phyloP scores from a whole-genome alignment of 1,284 basidiomycete genomes.

The Boletus mariae region DNA sequence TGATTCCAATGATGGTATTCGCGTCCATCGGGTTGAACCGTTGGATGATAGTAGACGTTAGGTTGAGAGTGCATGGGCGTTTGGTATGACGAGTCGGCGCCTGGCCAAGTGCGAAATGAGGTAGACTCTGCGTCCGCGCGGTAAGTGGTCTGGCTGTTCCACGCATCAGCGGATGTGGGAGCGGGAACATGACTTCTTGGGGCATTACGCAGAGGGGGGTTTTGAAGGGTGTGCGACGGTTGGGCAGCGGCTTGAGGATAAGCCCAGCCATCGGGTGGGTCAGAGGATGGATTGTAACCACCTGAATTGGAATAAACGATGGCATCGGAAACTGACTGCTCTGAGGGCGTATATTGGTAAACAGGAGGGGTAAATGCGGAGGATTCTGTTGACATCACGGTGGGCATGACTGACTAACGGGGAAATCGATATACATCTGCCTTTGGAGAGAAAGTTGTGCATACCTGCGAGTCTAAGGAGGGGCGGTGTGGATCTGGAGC shows the following conservation, averaged over 20 bases:
- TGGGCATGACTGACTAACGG: slow-evolving; percentile 35
- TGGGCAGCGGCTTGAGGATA: slow-evolving; percentile 44
- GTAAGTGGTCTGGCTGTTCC: slow-evolving; percentile 21
- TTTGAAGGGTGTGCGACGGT: slow-evolving; percentile 47
- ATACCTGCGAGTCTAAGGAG: slow-evolving; percentile 32
- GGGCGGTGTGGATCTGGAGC: slow-evolving; percentile 26
- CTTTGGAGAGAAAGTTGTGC: slow-evolving; percentile 1
- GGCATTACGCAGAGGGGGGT: slow-evolving; percentile 44
- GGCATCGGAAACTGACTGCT: slow-evolving; percentile 33
- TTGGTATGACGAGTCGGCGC: slow-evolving; percentile 34
- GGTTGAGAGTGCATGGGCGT: slow-evolving; percentile 29
- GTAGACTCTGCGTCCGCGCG: slow-evolving; percentile 34
- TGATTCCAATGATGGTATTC: slow-evolving; percentile 31
- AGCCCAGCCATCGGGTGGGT: slow-evolving; percentile 47
- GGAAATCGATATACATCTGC: background rate
- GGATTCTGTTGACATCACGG: slow-evolving; percentile 37
- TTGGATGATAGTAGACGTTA: slow-evolving; percentile 25
- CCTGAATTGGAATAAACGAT: slow-evolving; percentile 28
- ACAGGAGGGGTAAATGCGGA: slow-evolving; percentile 40
- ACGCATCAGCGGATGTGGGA: slow-evolving; percentile 21
- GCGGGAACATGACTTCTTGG: slow-evolving; percentile 26
- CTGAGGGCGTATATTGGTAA: slow-evolving; percentile 37
- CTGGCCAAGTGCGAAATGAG: slow-evolving; percentile 40
- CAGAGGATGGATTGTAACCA: slow-evolving; percentile 28
- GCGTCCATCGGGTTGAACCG: slow-evolving; percentile 32